Evolutionary conservation across 2,329 filamentous ascomycete species (phyloP), one percentile per base, ranked within the genome.

Genomic region (Diaporthe caulivora): DNA sequence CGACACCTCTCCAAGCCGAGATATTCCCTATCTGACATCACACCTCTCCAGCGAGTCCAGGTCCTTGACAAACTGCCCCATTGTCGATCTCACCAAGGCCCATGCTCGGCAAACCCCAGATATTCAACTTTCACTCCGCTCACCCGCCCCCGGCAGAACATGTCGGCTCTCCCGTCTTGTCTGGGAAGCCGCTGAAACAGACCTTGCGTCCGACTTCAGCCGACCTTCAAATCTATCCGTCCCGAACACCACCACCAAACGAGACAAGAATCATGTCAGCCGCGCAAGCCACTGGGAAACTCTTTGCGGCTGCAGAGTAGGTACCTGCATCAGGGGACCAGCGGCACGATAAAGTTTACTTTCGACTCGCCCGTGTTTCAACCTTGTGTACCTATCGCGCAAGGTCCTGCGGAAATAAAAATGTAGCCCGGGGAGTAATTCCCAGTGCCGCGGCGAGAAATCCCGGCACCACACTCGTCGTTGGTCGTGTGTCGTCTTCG

Each of bases 21-120:
- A 60, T 70, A 51, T 74, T 53, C 72, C 72, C 69, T 72, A 72
- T 72, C 72, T 74, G 58, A 74, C 72, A 74, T 72, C 72, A 74
- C 72, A 74, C 51, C 26, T 42, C 18, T 40, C 26, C n/a, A 37
- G 37, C 37, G 53, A 31, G 10, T 21, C 15, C 53, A 29, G 37
- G 37, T 29, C 37, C 37, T 44, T 62, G 37, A 40, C 58, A 58
- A 55, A 67, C 51, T 24, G 24, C 29, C 58, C 49, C 34, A 40
- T 34, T 54, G 62, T 47, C 40, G 26, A 69, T 29, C 49, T 60
- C 40, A 51, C 64, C 60, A 15, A 58, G 29, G 26, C 31, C 60
- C 60, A 34, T 24, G 40, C 47, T 10, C 57, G 24, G 34, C 34
- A 54, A 67, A n/a, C 62, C 44, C 62, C 51, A 64, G 58, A 64